These are phyloP conservation scores for Spongiforma sp. DNA, from an alignment of 1,284 basidiomycete species.

Conservation along the genomic window DNA sequence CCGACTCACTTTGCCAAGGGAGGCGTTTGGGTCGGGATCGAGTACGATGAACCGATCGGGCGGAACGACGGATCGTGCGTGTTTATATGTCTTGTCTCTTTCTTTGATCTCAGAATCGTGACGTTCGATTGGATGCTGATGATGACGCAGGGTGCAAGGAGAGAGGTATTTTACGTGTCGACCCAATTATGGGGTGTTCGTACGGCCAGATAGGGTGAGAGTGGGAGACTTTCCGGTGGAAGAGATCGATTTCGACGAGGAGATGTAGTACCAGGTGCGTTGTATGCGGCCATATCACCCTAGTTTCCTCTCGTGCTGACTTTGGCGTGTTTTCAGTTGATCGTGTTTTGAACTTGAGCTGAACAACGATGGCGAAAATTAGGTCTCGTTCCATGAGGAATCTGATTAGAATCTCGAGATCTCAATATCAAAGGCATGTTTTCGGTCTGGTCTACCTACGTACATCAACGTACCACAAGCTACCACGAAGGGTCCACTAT, in stretches of 20 bases:
- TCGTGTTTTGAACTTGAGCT: background rate
- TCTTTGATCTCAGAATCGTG: too few relatives aligned
- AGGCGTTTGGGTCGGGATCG: constrained; percentile 90
- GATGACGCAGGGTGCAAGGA: constrained; percentile 75
- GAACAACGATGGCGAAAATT: too few relatives aligned
- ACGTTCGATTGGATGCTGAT: too few relatives aligned
- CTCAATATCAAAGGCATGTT: too few relatives aligned
- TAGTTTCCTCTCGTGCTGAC: too few relatives aligned
- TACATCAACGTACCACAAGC: too few relatives aligned
- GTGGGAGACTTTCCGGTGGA: constrained; percentile 89
- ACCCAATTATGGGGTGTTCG: constrained; percentile 85
- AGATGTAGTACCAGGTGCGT: constrained; percentile 57
- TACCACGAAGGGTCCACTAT: too few relatives aligned
- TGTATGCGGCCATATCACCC: too few relatives aligned
- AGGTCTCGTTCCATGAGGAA: too few relatives aligned
- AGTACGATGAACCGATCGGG: constrained; percentile 96
- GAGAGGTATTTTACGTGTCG: constrained; percentile 84
- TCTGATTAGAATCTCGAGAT: too few relatives aligned
- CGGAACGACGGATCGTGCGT: constrained; percentile 94
- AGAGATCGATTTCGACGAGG: constrained; percentile 77
- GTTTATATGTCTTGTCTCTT: constrained; percentile 21
- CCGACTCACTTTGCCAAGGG: constrained; percentile 73
- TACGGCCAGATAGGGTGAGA: constrained; percentile 82
- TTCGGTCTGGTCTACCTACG: too few relatives aligned
- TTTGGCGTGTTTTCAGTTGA: background rate